Evolutionary conservation across 2,329 filamentous ascomycete genomes (phyloP).

Genomic region (Aspergillus aculeatinus): DNA sequence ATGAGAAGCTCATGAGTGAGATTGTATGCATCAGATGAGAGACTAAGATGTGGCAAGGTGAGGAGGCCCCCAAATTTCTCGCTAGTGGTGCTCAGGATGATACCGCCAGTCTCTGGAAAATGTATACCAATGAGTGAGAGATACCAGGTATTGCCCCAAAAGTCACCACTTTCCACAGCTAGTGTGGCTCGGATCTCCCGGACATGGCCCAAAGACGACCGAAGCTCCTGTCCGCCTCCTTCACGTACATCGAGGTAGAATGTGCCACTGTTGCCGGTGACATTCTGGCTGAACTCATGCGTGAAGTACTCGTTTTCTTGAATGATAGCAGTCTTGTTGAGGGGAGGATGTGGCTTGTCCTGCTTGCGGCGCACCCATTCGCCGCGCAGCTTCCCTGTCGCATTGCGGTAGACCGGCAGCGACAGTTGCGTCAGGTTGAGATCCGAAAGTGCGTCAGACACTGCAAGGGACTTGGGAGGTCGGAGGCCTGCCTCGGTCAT

Average conservation of each 20-base stretch:
- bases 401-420: constrained; percentile 70
- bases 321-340: constrained; percentile 65
- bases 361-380: constrained; percentile 66
- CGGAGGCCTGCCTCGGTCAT: constrained; percentile 34
- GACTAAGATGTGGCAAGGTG: constrained; percentile 77
- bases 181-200: constrained; percentile 70
- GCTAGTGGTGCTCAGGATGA: constrained; percentile 83
- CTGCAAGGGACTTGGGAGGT: constrained; percentile 29
- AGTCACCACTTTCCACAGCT: constrained; percentile 69
- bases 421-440: constrained; percentile 38
- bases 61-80: constrained; percentile 94
- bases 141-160: constrained; percentile 72
- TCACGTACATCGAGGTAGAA: constrained; percentile 69
- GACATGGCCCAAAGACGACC: constrained; percentile 52
- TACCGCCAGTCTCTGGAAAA: constrained; percentile 74
- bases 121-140: constrained; percentile 81
- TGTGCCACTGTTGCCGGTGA: constrained; percentile 70
- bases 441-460: constrained; percentile 23
- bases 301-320: constrained; percentile 67
- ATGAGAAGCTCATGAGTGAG: constrained; percentile 67
- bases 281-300: constrained; percentile 71
- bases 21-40: constrained; percentile 56
- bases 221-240: constrained; percentile 39
- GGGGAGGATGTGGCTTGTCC: constrained; percentile 50
- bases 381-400: constrained; percentile 74